Evolutionary conservation across 2,329 filamentous ascomycete species (phyloP), one percentile per base, ranked within the genome.

Genomic region (Diaporthe ilicicola): DNA sequence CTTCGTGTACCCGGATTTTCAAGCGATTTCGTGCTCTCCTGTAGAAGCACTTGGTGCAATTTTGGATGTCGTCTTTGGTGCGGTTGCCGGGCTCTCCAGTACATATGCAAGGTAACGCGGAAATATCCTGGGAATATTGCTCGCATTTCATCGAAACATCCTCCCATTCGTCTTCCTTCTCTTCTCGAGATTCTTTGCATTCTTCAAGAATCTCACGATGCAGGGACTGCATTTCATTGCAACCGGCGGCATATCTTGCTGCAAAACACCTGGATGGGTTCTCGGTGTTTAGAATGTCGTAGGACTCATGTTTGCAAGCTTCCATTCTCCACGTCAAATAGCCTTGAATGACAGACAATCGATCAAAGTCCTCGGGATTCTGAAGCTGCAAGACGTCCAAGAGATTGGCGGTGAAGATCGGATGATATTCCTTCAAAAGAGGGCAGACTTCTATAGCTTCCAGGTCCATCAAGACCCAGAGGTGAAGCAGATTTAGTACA

Each of bases 401-500:
- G 0, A 86, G 74, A 13, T 84, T 79, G 0, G 85, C 77, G 0
- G 77, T 73, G 51, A 92, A 86, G 0, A 82, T 80, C 0, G 89
- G 87, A n/a, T 85, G 80, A 61, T 85, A 89, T 0, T 87, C 78
- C 0, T 66, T 32, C 0, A 92, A 78, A 0, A 91, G 76, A 0
- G 84, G 83, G 54, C 82, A 88, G 0, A 72, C 72, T 1, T 56
- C 24, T 0, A 81, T 76, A 1, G 85, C 85, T n/a, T 75, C 78
- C 15, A 79, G 74, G 71, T 92, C 90, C 78, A 91, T 83, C 2
- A 77, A 74, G 1, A 86, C 76, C 90, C 89, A 92, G 0, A 91
- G 73, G 61, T 88, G 84, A 75, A 91, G 83, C 0, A 89, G 50
- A 4, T 80, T 83, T 1, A 92, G 81, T 0, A 91, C 76, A 74